Evolutionary conservation across 192 early-diverging fungal genomes (phyloP), one percentile per base, ranked within the genome.

Genomic region (Coemansia sp.): DNA sequence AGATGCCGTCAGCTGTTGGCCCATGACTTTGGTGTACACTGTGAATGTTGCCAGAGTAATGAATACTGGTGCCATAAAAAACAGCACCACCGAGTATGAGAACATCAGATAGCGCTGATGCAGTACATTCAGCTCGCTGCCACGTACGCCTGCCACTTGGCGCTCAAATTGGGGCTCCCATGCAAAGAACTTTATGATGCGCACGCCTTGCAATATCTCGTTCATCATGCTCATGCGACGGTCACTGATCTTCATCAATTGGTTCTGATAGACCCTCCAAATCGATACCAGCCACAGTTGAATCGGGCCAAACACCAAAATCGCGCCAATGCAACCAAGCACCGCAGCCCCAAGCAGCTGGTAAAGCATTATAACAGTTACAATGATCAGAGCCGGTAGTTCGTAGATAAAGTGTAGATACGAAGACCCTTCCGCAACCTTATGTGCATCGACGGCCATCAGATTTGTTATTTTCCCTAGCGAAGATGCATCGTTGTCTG

Each of bases 151-250:
- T 7, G 85, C 84, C 10, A 96, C 82, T 58, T 88, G 84, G 21
- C 84, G 78, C 62, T 86, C 76, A 69, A 97, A 92, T 62, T 85
- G 83, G 14, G 75, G 65, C 73, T 90, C 89, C 92, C 92, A 93
- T 19, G 85, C 89, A 77, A 91, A 91, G 62, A 96, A 88, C 67
- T 98, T 98, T 58, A 98, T 89, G 54, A 98, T 91, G 47, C 93
- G 85, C 53, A 98, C 94, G 38, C 92, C 93, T 74, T 92, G 85
- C 38, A 95, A 71, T 44, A 92, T 83, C 81, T 97, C 93, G 63
- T 91, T 94, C 50, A 90, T 88, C 55, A 87, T 74, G 58, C 82
- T 84, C 61, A 96, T 82, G 24, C 94, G 85, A 53, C 87, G 86
- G 74, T 96, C 94, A 54, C 82, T 82, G 50, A 84, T 80, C 19